Evolutionary conservation across 306 rosid genomes (phyloP).

Genomic region (Cajanus cajan): DNA sequence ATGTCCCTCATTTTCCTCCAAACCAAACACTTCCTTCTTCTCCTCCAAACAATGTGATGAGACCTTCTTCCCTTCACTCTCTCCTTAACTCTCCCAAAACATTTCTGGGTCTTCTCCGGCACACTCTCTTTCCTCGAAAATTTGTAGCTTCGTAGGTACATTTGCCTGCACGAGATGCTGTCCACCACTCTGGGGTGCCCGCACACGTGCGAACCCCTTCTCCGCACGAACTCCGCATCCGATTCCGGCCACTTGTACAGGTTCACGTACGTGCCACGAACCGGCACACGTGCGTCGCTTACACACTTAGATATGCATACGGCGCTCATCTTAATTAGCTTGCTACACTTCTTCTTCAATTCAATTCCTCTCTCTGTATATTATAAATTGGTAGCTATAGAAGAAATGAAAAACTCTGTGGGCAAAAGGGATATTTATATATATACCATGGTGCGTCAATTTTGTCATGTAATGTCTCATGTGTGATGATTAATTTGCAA

Average conservation of each 20-base stretch:
- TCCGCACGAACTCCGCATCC: conserved; percentile 69
- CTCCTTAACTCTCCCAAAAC: conserved; percentile 63
- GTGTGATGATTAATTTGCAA: conserved; percentile 61
- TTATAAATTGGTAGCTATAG: too few relatives aligned
- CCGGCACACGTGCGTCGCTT: conserved; percentile 60
- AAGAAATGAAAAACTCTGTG: too few relatives aligned
- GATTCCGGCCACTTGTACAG: conserved; percentile 91
- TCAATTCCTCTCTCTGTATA: not conserved
- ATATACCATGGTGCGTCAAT: conserved; percentile 35
- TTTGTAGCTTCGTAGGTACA: conserved; percentile 78
- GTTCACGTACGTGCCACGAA: conserved; percentile 70
- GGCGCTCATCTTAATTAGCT: conserved; percentile 67
- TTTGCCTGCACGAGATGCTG: conserved; percentile 83
- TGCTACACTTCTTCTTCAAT: too few relatives aligned
- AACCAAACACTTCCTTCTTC: conserved; percentile 61
- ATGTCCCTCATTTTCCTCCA: conserved; percentile 64
- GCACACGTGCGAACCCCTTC: conserved; percentile 28
- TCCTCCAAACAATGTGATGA: not conserved
- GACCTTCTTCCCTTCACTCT: conserved; percentile 31
- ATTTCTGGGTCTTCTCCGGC: conserved; percentile 69
- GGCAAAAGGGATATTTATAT: conserved; percentile 8
- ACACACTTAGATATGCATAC: conserved; percentile 76
- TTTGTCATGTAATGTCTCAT: conserved; percentile 36
- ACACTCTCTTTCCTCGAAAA: conserved; percentile 75
- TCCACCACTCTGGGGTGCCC: conserved; percentile 75